phyloP scores from a whole-genome alignment of 129 eudicot genomes.

The Gnaphalium uliginosum region DNA sequence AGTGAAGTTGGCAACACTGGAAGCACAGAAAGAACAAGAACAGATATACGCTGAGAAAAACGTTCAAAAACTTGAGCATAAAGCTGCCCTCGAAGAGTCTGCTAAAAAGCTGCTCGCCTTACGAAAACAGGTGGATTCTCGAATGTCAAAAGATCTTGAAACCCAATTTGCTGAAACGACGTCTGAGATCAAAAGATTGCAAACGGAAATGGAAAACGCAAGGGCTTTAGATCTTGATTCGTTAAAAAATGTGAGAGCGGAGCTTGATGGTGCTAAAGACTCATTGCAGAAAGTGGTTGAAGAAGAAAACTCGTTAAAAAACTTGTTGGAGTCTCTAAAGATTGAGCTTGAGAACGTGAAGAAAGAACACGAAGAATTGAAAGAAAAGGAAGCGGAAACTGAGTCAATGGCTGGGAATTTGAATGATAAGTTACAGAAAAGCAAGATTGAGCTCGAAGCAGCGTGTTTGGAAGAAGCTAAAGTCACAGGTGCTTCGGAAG shows the following conservation, averaged over 20 bases:
- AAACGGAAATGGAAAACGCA: constrained; percentile 44
- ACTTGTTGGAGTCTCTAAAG: constrained; percentile 65
- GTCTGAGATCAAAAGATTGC: constrained; percentile 56
- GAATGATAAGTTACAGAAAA: constrained; percentile 70
- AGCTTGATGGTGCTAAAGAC: constrained; percentile 80
- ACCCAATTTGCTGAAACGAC: constrained; percentile 45
- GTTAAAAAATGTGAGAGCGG: constrained; percentile 53
- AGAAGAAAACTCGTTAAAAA: constrained; percentile 66
- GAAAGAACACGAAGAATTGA: constrained; percentile 67
- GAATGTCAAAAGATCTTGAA: constrained; percentile 49
- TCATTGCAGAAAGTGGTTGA: constrained; percentile 69
- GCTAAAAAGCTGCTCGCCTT: constrained; percentile 55
- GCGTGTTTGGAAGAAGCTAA: constrained; percentile 65
- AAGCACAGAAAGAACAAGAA: constrained; percentile 61
- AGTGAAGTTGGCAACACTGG: constrained; percentile 53
- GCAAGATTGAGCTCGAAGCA: constrained; percentile 70
- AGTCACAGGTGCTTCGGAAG: constrained; percentile 63
- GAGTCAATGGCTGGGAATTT: constrained; percentile 69
- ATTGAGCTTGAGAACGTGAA: constrained; percentile 58
- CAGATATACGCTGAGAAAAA: constrained; percentile 62
- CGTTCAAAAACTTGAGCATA: constrained; percentile 54
- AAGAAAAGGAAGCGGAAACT: constrained; percentile 68
- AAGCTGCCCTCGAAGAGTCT: constrained; percentile 68
- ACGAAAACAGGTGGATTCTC: constrained; percentile 60
- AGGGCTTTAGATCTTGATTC: constrained; percentile 69